Evolutionary conservation across 768 basidiomycete genomes (phyloP).

Genomic region (Cyathus striatus): DNA sequence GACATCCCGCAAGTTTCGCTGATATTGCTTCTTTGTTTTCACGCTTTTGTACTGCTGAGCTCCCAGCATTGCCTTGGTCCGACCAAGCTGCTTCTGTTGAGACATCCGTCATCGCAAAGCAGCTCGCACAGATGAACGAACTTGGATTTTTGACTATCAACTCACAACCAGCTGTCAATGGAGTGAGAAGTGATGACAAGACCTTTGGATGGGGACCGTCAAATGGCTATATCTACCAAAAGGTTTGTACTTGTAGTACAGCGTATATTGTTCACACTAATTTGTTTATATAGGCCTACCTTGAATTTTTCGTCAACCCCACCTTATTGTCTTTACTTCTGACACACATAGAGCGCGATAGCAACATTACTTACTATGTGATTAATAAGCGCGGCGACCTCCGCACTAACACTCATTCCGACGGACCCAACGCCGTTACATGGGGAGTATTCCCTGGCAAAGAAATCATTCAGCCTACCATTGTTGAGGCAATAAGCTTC

Average conservation of each 20-base stretch:
- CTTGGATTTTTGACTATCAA: conserved; percentile 96
- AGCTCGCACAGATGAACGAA: conserved; percentile 82
- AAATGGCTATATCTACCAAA: conserved; percentile 95
- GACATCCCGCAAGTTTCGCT: conserved; percentile 57
- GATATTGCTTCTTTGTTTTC: conserved; percentile 77
- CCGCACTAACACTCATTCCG: conserved; percentile 89
- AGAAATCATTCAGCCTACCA: conserved; percentile 93
- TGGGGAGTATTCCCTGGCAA: conserved; percentile 99
- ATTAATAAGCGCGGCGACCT: conserved; percentile 96
- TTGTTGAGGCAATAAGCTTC: conserved; percentile 95
- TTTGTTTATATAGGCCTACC: conserved; percentile 71
- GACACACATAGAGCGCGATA: conserved; percentile 79
- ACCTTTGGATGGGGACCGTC: conserved; percentile 91
- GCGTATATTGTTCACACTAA: conserved; percentile 1
- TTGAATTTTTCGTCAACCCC: conserved; percentile 91
- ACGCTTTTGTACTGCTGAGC: conserved; percentile 71
- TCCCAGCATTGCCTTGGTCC: conserved; percentile 90
- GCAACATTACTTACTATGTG: conserved; percentile 91
- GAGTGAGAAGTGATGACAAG: conserved; percentile 78
- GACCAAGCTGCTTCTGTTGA: conserved; percentile 84
- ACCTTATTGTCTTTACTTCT: conserved; percentile 68
- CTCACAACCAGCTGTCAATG: conserved; percentile 94
- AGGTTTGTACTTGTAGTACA: conserved; percentile 38
- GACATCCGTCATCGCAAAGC: conserved; percentile 72
- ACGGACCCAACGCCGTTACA: conserved; percentile 97